phyloP scores from a whole-genome alignment of 306 rosid genomes.

The Citrullus mucosospermus region DNA sequence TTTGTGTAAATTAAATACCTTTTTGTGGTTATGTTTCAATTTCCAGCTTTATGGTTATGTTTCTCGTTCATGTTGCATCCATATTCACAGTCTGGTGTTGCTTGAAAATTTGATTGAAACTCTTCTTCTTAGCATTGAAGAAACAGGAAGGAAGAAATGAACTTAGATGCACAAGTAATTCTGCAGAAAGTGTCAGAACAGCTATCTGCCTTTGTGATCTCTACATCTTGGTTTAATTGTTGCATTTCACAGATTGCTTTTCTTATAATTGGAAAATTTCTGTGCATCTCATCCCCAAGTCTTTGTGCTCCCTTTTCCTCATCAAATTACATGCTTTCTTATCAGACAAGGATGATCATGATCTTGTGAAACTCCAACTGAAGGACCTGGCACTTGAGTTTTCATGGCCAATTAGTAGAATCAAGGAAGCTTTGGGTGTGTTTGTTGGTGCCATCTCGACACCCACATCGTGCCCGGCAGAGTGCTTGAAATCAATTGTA shows the following conservation, averaged over 20 bases:
- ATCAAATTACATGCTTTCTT: slow-evolving; percentile 3
- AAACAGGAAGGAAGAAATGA: not conserved
- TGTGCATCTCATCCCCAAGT: not conserved
- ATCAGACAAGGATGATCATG: slow-evolving; percentile 32
- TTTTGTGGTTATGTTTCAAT: not conserved
- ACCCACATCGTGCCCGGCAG: slow-evolving; percentile 54
- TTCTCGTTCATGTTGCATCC: not conserved
- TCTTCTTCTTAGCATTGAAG: not conserved
- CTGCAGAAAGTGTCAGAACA: not conserved
- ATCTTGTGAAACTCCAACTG: slow-evolving; percentile 44
- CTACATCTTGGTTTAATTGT: not conserved
- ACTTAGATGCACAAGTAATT: not conserved
- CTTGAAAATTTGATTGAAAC: not conserved
- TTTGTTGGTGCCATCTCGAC: slow-evolving; percentile 17
- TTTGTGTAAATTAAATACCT: not conserved
- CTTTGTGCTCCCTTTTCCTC: not conserved
- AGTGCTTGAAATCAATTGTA: slow-evolving; percentile 40
- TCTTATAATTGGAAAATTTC: not conserved
- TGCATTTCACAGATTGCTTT: not conserved
- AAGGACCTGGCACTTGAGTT: slow-evolving; percentile 62
- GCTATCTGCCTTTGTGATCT: not conserved
- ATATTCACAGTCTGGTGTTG: not conserved
- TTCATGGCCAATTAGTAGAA: slow-evolving; percentile 60
- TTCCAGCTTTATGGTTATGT: not conserved
- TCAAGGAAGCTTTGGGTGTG: slow-evolving; percentile 39